Base-by-base conservation (phyloP, 1,284 basidiomycete genomes). In the Rhodotorula sp. region DNA sequence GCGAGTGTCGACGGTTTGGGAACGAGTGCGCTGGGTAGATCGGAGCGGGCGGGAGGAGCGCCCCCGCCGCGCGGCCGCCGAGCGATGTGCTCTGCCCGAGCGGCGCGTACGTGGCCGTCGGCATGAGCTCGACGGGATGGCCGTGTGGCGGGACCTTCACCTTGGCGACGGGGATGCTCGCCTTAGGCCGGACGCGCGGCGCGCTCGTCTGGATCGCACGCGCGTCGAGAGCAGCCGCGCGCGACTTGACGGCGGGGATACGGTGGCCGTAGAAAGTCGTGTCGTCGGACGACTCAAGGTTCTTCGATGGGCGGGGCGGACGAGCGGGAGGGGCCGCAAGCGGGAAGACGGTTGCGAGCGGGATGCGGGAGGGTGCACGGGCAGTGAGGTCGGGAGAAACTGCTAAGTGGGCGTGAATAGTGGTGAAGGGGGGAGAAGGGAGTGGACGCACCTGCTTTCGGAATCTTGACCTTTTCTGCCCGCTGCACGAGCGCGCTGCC, bases 291-390 rank as follows among this genome's bases (percentile, higher is more conserved):
- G 67, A 56, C 13, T 57, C 41, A 39, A 64, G 63, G 27, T 44
- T 56, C 36, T 39, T 50, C 12, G 53, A 54, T 7, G 59, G 58
- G 15, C 63, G 70, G 32, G 27, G 62, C 37, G 56, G 63, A 22
- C 64, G 64, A 12, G 41, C 36, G 7, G 65, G 56, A 25, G 70
- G 27, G 2, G 37, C 32, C 25, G 44, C 12, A 10, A n/a, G 41
- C 25, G 60, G 41, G 51, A 74, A 74, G 55, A 72, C 54, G 19
- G 64, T 53, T 6, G 63, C n/a, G 50, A 71, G 59, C 22, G 69
- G 68, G 34, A 62, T 55, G 25, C 66, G 71, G 1, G 74, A 66
- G 17, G 71, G 71, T 1, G 64, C 57, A 41, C 64, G 55, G 19
- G 57, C 50, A 3, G 53, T 32, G n/a, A 36, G 25, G 32, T 39